These are phyloP conservation scores for Neonectria sp. DNA, from an alignment of 2,329 filamentous ascomycete genomes.

Conservation along the genomic window DNA sequence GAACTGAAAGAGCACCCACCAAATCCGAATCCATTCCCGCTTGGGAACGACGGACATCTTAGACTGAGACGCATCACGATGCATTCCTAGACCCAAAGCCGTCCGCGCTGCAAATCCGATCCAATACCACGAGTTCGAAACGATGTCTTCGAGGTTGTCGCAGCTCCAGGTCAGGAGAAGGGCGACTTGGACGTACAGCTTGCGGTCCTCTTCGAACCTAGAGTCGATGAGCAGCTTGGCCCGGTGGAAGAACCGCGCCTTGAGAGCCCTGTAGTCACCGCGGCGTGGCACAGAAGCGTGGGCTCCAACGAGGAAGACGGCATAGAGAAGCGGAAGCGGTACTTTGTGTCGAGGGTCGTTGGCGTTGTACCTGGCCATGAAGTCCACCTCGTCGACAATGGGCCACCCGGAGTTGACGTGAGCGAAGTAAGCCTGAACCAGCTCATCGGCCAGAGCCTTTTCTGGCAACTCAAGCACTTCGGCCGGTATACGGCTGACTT, in stretches of 20 bases:
- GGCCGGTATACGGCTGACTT: constrained; percentile 56
- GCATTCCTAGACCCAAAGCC: constrained; percentile 69
- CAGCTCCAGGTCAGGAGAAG: constrained; percentile 70
- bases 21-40: constrained; percentile 55
- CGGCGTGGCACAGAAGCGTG: constrained; percentile 61
- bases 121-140: constrained; percentile 68
- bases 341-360: constrained; percentile 61
- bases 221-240: constrained; percentile 68
- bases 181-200: constrained; percentile 68
- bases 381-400: constrained; percentile 65
- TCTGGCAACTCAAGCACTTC: constrained; percentile 66
- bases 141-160: constrained; percentile 68
- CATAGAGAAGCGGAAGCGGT: constrained; percentile 64
- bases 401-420: constrained; percentile 67
- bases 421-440: constrained; percentile 66
- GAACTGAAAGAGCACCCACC: constrained; percentile 59
- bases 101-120: constrained; percentile 67
- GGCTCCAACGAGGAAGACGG: constrained; percentile 65
- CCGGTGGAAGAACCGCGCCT: constrained; percentile 65
- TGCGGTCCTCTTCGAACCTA: constrained; percentile 67
- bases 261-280: constrained; percentile 57
- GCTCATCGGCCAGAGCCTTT: constrained; percentile 62
- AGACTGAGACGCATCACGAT: constrained; percentile 52
- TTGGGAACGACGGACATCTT: constrained; percentile 51
- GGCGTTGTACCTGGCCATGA: constrained; percentile 65